Conservation (phyloP, 2,329 filamentous ascomycete genomes). For the Penicillium decumbens region DNA sequence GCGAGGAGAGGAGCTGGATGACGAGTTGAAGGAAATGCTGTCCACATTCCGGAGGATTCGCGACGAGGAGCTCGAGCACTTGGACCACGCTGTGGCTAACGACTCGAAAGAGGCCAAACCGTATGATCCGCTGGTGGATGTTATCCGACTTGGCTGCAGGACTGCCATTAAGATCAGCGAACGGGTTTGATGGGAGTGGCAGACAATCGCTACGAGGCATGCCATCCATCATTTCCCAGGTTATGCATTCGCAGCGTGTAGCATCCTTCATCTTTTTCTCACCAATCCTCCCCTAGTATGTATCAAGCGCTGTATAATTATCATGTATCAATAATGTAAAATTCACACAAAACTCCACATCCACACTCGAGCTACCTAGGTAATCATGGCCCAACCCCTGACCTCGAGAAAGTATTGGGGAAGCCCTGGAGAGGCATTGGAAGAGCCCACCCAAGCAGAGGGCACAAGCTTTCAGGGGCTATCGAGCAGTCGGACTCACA, state of each 20-base stretch:
- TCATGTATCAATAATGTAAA: not conserved
- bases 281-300: not conserved
- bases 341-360: not conserved
- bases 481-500: not conserved
- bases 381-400: too few relatives aligned
- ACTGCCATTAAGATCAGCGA: slow-evolving; percentile 84
- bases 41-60: slow-evolving; percentile 73
- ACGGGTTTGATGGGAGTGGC: slow-evolving; percentile 34
- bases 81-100: slow-evolving; percentile 91
- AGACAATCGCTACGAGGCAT: not conserved
- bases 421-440: too few relatives aligned
- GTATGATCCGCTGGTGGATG: slow-evolving; percentile 79
- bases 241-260: slow-evolving; percentile 3
- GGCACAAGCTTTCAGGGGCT: too few relatives aligned
- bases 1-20: slow-evolving; percentile 73
- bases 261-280: not conserved
- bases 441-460: too few relatives aligned
- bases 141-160: slow-evolving; percentile 84
- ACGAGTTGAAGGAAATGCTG: slow-evolving; percentile 70
- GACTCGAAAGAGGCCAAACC: slow-evolving; percentile 86
- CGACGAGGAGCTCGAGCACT: slow-evolving; percentile 93
- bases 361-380: too few relatives aligned
- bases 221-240: not conserved
- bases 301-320: not conserved
- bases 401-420: too few relatives aligned